Evolutionary conservation across 345 rosid species (phyloP).

Genomic region (Eucalyptus marginata): DNA sequence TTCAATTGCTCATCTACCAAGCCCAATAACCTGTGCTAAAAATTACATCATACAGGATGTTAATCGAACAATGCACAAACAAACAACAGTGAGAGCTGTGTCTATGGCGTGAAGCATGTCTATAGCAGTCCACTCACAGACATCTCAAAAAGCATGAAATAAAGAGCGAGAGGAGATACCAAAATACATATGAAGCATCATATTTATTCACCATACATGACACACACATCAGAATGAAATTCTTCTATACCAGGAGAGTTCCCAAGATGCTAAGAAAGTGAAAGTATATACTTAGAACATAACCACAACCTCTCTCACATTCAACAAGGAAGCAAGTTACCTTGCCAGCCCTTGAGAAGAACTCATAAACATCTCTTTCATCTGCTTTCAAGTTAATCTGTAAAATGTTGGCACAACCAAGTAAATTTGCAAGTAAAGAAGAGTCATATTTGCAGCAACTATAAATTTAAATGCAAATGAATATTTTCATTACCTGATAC

Average conservation of each 20-base stretch:
- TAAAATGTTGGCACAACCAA: background rate
- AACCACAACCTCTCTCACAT: background rate
- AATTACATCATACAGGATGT: background rate
- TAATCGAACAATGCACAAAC: background rate
- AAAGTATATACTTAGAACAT: background rate
- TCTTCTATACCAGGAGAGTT: background rate
- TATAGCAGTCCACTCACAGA: background rate
- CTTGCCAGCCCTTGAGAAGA: conserved; percentile 98
- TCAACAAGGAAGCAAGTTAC: conserved; percentile 9
- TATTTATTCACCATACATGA: background rate
- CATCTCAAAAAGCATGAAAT: background rate
- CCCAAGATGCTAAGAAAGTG: background rate
- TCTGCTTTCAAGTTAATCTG: conserved; percentile 91
- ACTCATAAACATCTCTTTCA: conserved; percentile 90
- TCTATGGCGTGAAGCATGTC: background rate
- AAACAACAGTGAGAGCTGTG: background rate
- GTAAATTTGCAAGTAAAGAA: background rate
- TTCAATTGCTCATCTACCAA: background rate
- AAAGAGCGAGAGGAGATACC: background rate
- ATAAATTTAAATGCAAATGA: background rate
- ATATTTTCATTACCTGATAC: conserved; percentile 58
- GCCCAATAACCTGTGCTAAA: background rate
- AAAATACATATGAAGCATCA: background rate
- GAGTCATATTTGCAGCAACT: background rate
- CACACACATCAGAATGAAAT: background rate